These are phyloP conservation scores for Lepidopterella palustris DNA, from an alignment of 495 filamentous ascomycete genomes.

Conservation along the genomic window DNA sequence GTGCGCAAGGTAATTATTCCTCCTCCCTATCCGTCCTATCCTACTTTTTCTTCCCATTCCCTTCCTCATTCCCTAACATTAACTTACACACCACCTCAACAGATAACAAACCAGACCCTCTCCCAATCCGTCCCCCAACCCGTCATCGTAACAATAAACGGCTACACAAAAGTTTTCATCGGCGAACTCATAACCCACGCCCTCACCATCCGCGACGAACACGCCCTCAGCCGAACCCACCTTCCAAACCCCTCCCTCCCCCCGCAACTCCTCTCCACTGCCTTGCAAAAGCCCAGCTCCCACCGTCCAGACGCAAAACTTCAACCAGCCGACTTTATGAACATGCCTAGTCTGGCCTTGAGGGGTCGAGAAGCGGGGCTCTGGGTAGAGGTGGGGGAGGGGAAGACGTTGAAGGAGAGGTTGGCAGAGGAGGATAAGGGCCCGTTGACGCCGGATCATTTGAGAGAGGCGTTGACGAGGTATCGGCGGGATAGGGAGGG, in stretches of 20 bases:
- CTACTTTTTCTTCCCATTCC: neutral
- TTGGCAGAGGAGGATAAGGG: constrained; percentile 46
- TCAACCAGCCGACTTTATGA: neutral
- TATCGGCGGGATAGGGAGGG: constrained; percentile 58
- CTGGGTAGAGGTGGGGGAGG: constrained; percentile 8
- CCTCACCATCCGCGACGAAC: constrained; percentile 70
- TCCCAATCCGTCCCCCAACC: constrained; percentile 77
- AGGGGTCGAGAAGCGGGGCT: neutral
- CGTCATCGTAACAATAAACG: constrained; percentile 72
- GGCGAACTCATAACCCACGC: constrained; percentile 79
- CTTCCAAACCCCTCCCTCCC: constrained; percentile 21
- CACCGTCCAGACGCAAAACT: constrained; percentile 6
- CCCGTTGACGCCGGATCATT: constrained; percentile 72
- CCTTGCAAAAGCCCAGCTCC: constrained; percentile 12
- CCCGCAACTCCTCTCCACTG: constrained; percentile 22
- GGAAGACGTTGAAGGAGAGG: constrained; percentile 29
- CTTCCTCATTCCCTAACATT: neutral
- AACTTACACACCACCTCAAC: too few relatives aligned
- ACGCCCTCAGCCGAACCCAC: constrained; percentile 47
- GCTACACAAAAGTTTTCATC: constrained; percentile 76
- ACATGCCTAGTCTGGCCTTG: neutral
- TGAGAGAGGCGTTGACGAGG: constrained; percentile 70
- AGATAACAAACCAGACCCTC: constrained; percentile 81
- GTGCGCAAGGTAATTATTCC: constrained; percentile 50
- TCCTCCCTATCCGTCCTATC: too few relatives aligned